Evolutionary conservation across 2,329 filamentous ascomycete species (phyloP).

Genomic region (Teratosphaeria nubilosa): DNA sequence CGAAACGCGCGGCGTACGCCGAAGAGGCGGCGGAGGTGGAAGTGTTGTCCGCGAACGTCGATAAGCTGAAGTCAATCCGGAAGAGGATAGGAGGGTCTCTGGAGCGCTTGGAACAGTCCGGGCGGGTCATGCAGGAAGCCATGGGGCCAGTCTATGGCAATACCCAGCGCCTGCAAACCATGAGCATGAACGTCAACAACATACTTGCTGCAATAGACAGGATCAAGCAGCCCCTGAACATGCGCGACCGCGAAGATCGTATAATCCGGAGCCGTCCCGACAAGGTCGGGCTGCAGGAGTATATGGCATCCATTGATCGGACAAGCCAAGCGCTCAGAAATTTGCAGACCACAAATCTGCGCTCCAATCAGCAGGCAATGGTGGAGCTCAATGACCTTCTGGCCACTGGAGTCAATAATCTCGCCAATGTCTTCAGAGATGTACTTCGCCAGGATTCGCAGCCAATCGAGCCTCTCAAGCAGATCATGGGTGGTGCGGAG

Average conservation of each 20-base stretch:
- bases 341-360: constrained; percentile 80
- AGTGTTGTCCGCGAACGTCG: constrained; percentile 59
- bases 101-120: constrained; percentile 72
- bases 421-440: constrained; percentile 76
- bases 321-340: constrained; percentile 75
- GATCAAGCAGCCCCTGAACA: constrained; percentile 81
- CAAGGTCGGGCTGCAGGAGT: constrained; percentile 70
- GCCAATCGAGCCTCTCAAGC: constrained; percentile 81
- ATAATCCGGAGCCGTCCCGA: constrained; percentile 74
- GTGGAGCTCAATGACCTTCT: constrained; percentile 68
- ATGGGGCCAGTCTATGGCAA: constrained; percentile 88
- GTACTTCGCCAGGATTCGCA: constrained; percentile 68
- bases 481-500: constrained; percentile 65
- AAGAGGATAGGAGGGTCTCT: constrained; percentile 92
- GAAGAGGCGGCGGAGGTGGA: constrained; percentile 61
- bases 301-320: constrained; percentile 80
- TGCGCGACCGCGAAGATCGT: constrained; percentile 81
- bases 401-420: constrained; percentile 66
- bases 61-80: constrained; percentile 85
- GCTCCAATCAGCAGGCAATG: constrained; percentile 83
- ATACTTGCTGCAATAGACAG: constrained; percentile 80
- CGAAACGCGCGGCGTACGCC: constrained; percentile 47
- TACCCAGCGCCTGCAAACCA: constrained; percentile 78
- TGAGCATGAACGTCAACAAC: constrained; percentile 79
- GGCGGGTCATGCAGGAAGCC: constrained; percentile 82